Conservation (phyloP, 139 green algal species). For the Chlamydomonas schloesseri region DNA sequence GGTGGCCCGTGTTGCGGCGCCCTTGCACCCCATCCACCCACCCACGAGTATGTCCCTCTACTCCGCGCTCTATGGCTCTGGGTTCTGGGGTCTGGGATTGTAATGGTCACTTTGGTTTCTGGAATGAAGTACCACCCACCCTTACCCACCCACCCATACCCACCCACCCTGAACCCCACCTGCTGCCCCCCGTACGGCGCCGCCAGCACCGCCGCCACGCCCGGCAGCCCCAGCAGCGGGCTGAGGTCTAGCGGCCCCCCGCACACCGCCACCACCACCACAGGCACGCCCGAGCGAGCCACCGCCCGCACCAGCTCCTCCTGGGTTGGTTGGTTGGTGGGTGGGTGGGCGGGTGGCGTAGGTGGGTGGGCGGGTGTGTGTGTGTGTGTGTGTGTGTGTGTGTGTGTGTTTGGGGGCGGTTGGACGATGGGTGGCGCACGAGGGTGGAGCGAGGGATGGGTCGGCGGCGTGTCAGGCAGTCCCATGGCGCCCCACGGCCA, state of each 20-base stretch:
- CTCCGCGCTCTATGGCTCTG: too few species aligned
- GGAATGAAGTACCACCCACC: too few species aligned
- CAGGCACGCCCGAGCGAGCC: background rate
- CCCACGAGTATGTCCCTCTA: too few species aligned
- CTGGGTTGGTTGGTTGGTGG: background rate
- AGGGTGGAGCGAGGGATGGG: too few species aligned
- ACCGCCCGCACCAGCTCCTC: background rate
- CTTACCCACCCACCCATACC: background rate
- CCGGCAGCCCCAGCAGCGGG: background rate
- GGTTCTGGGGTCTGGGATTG: too few species aligned
- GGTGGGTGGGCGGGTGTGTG: background rate
- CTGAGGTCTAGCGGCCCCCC: background rate
- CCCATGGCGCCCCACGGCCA: too few species aligned
- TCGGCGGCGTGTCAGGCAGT: too few species aligned
- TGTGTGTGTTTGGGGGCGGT: too few species aligned
- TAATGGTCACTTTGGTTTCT: too few species aligned
- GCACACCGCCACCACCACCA: background rate
- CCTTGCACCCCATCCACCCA: too few species aligned
- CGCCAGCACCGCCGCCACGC: background rate
- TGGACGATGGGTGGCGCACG: too few species aligned
- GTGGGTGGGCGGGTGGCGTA: background rate
- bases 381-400: background rate
- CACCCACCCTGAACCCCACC: background rate
- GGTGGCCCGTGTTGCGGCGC: too few species aligned
- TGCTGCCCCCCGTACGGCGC: conserved; percentile 3